phyloP scores from a whole-genome alignment of 139 green algal genomes.

The Chloropicon primus region DNA sequence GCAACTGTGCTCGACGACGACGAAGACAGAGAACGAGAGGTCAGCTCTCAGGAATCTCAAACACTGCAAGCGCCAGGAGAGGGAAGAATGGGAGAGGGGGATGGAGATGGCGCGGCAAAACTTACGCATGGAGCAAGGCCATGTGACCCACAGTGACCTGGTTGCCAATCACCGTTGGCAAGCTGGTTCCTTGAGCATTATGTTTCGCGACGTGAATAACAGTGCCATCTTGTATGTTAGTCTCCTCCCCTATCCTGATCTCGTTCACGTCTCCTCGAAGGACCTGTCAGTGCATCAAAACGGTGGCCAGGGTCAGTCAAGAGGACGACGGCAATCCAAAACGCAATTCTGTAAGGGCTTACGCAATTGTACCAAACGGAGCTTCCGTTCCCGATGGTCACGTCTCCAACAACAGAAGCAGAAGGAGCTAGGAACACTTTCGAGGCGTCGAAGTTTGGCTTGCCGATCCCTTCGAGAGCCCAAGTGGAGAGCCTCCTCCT shows the following conservation, averaged over 20 bases:
- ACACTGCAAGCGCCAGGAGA: neutral
- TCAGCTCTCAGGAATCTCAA: too few species aligned
- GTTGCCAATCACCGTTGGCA: conserved; percentile 58
- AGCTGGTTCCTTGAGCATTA: conserved; percentile 17
- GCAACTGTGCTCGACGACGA: conserved; percentile 59
- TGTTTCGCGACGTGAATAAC: conserved; percentile 54
- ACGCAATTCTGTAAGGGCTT: too few species aligned
- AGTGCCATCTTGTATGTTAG: conserved; percentile 88
- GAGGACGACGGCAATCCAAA: conserved; percentile 21
- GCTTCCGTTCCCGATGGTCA: conserved; percentile 55
- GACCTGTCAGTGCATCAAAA: neutral
- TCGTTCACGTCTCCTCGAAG: conserved; percentile 47
- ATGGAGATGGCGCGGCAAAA: neutral
- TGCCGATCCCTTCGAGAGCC: neutral
- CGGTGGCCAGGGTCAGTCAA: neutral
- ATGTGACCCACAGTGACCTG: conserved; percentile 54
- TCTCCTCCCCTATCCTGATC: conserved; percentile 66
- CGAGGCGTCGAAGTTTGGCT: conserved; percentile 38
- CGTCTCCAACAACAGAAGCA: conserved; percentile 70
- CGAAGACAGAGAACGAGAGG: too few species aligned
- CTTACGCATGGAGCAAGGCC: neutral
- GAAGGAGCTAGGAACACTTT: conserved; percentile 78
- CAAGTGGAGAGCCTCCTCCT: neutral
- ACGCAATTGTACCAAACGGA: conserved; percentile 85
- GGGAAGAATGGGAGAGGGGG: neutral